phyloP scores from a whole-genome alignment of 805 yeast genomes.

The Hanseniaspora vineae region DNA sequence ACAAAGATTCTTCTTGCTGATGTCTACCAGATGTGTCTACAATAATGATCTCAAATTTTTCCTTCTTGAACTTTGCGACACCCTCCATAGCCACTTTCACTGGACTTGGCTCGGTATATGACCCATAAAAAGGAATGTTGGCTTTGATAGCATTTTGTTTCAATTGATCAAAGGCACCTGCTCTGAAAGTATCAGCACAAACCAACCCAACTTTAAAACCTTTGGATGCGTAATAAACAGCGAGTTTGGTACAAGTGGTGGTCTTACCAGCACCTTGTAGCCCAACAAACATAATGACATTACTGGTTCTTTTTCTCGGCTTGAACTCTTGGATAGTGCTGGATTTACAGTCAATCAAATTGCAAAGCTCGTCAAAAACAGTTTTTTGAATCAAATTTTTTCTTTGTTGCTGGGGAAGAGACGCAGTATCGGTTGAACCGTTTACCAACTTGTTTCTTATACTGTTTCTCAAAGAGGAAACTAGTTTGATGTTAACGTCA shows the following conservation, averaged over 20 bases:
- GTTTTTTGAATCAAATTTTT: slow-evolving; percentile 79
- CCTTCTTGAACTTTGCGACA: slow-evolving; percentile 81
- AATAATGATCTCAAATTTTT: slow-evolving; percentile 81
- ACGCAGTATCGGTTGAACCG: slow-evolving; percentile 22
- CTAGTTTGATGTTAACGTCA: slow-evolving; percentile 86
- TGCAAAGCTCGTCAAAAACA: slow-evolving; percentile 84
- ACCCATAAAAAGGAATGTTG: slow-evolving; percentile 85
- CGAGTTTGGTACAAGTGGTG: slow-evolving; percentile 91
- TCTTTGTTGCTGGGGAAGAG: slow-evolving; percentile 34
- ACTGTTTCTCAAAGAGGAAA: slow-evolving; percentile 60
- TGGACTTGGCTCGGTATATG: slow-evolving; percentile 92
- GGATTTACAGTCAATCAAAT: slow-evolving; percentile 58
- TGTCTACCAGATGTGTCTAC: slow-evolving; percentile 98
- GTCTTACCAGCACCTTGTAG: slow-evolving; percentile 98
- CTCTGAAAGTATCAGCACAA: slow-evolving; percentile 98
- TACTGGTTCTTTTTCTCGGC: slow-evolving; percentile 71
- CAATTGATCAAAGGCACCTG: slow-evolving; percentile 98
- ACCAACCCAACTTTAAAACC: slow-evolving; percentile 93
- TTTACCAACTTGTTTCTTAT: slow-evolving; percentile 45
- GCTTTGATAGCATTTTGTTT: slow-evolving; percentile 96
- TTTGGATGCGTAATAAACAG: slow-evolving; percentile 84
- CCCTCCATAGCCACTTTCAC: slow-evolving; percentile 86
- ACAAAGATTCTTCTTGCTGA: slow-evolving; percentile 83
- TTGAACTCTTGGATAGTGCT: slow-evolving; percentile 40
- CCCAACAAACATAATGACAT: slow-evolving; percentile 95